Evolutionary conservation across 805 yeast species (phyloP).

Genomic region (Isabelozyma gotoi): DNA sequence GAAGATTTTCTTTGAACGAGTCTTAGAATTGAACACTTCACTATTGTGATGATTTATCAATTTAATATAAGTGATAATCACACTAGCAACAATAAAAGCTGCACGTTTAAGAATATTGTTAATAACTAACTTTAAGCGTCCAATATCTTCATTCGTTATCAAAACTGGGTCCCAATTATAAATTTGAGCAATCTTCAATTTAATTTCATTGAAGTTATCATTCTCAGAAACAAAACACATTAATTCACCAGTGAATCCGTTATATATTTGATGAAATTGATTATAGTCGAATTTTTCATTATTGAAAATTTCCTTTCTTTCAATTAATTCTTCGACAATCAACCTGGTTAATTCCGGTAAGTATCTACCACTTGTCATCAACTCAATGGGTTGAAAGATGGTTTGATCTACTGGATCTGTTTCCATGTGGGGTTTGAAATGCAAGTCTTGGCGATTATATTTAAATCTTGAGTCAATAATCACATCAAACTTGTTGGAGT

Average conservation of each 20-base stretch:
- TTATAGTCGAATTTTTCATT: conserved; percentile 9
- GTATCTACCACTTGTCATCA: conserved; percentile 56
- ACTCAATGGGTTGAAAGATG: conserved; percentile 57
- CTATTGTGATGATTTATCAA: conserved; percentile 20
- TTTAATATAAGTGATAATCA: conserved; percentile 38
- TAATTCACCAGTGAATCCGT: conserved; percentile 40
- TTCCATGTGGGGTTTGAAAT: conserved; percentile 30
- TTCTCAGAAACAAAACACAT: conserved; percentile 39
- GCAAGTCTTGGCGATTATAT: conserved; percentile 8
- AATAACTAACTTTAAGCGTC: conserved; percentile 28
- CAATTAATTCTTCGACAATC: conserved; percentile 35
- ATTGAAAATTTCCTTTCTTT: conserved; percentile 24
- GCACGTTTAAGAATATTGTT: conserved; percentile 44
- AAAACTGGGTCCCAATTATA: conserved; percentile 18
- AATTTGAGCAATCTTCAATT: conserved; percentile 14
- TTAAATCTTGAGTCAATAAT: conserved; percentile 34
- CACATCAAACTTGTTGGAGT: conserved; percentile 39
- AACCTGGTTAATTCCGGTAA: conserved; percentile 53
- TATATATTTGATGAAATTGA: conserved; percentile 17
- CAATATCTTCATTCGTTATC: conserved; percentile 25
- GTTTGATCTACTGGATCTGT: conserved; percentile 13
- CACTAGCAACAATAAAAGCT: conserved; percentile 41
- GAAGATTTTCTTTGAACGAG: conserved; percentile 14
- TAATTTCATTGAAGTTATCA: conserved; percentile 15
- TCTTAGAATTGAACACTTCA: conserved; percentile 14